Percentiles rank a stretch among this genome's conserved stretches.
phyloP scores from a whole-genome alignment of 1,284 basidiomycete species.

The Pascua sp. region DNA sequence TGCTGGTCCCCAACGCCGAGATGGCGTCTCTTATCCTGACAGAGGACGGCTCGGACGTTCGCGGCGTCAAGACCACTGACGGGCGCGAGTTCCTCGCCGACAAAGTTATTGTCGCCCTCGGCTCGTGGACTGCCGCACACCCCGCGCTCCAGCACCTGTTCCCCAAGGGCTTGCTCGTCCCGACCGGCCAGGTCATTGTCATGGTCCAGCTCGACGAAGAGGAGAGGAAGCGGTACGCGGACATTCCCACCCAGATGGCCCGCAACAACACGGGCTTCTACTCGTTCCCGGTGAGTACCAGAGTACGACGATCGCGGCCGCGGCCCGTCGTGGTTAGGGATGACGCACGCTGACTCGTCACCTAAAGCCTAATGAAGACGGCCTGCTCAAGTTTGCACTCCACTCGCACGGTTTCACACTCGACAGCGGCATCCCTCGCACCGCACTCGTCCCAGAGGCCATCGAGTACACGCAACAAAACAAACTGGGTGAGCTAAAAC shows the following conservation, averaged over 20 bases:
- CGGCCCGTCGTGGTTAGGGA: no score
- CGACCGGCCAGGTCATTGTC: conserved; percentile 61
- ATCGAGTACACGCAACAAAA: conserved; percentile 17
- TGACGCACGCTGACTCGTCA: no score
- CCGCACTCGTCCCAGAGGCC: conserved; percentile 32
- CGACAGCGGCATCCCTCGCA: conserved; percentile 23
- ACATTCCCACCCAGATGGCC: conserved; percentile 66
- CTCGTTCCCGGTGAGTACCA: conserved; percentile 56
- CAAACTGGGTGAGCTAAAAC: no score
- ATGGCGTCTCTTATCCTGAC: conserved; percentile 34
- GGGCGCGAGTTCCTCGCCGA: conserved; percentile 23
- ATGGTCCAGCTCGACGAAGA: conserved; percentile 55
- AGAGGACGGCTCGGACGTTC: conserved; percentile 2
- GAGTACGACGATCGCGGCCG: no score
- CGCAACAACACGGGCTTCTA: conserved; percentile 64
- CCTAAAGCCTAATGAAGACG: conserved; percentile 53
- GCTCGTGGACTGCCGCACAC: conserved; percentile 26
- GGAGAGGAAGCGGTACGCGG: conserved; percentile 60
- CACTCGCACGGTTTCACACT: conserved; percentile 66
- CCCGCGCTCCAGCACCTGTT: conserved; percentile 25
- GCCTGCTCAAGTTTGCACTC: conserved; percentile 69
- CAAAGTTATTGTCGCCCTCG: conserved; percentile 23
- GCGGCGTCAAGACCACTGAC: conserved; percentile 24
- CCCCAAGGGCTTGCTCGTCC: conserved; percentile 17
- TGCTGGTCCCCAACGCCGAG: conserved; percentile 57